Base-by-base conservation (phyloP, 805 yeast species). In the Blastobotrys parvus region DNA sequence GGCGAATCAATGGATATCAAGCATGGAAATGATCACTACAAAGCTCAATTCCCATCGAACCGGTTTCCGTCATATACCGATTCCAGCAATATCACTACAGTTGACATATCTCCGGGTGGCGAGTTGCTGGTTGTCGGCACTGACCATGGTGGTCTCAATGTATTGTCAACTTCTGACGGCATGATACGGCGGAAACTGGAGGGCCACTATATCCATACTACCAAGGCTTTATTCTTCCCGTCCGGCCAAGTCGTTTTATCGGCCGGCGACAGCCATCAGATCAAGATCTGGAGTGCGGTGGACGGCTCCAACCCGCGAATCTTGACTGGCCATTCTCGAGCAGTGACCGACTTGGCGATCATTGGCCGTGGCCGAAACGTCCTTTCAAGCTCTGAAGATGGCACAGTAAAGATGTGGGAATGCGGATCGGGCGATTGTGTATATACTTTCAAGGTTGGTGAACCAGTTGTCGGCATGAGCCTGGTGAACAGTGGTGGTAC, bases 331-430 rank as follows among this genome's bases (percentile, higher is more conserved):
- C 89, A 80, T 47, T 70, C 55, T 20, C 59, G 59, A 2, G 60
- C 69, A 11, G 64, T 80, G 10, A 72, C 75, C 2, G 80, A 68
- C 48, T 46, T 75, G 2, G 68, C 60, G 2, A 52, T 80, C 47
- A 62, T 83, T 16, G 88, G 78, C 0, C 62, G 74, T 15, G 94
- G 94, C 1, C 63, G 90, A 33, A 82, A 83, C 54, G 64, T 85
- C 45, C 48, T 81, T 16, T 71, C 81, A 4, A 63, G 78, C 8
- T 70, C 77, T 4, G 41, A 48, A 3, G 84, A 56, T 39, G 85
- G 85, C 0, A 54, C 73, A 0, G 64, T 80, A 1, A 67, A 63
- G 35, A 54, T 85, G 30, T 83, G 88, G 89, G 90, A 82, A 52
- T 75, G 86, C 57, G 80, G 83, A 0, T 54, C 71, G 1, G 86